A percentile compares a stretch with the other conserved stretches of the same genome.
Conservation (phyloP, 2,329 filamentous ascomycete species). For the Endoconidiophora polonica region DNA sequence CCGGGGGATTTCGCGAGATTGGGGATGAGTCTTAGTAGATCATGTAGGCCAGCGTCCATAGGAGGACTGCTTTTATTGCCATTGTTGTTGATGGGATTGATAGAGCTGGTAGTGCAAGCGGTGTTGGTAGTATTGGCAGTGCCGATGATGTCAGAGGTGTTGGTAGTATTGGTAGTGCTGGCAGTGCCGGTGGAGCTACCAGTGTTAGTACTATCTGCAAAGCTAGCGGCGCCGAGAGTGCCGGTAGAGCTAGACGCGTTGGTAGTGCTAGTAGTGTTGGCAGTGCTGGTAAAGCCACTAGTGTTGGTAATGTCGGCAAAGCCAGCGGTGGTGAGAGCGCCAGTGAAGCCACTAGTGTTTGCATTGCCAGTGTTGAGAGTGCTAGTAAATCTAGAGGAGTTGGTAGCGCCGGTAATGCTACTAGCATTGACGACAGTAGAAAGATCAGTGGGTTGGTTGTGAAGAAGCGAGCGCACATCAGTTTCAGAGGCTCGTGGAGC, state of each 20-base stretch:
- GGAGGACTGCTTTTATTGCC: constrained; percentile 3
- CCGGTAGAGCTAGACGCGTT: background rate
- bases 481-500: background rate
- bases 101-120: background rate
- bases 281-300: too few species aligned
- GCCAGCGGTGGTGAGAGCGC: background rate
- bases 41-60: background rate
- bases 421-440: too few species aligned
- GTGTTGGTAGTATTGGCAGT: background rate
- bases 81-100: too few species aligned
- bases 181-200: background rate
- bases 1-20: too few species aligned
- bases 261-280: background rate
- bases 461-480: too few species aligned
- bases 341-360: background rate
- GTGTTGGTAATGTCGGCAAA: too few species aligned
- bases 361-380: background rate
- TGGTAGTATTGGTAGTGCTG: background rate
- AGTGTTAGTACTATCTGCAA: background rate
- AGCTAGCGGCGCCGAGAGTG: background rate
- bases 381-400: background rate
- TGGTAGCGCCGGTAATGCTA: too few species aligned
- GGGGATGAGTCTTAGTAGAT: too few species aligned
- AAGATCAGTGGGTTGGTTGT: too few species aligned
- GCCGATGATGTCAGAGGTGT: background rate